Conservation (phyloP, 169 alveolate species). For the Eimeria mitis region DNA sequence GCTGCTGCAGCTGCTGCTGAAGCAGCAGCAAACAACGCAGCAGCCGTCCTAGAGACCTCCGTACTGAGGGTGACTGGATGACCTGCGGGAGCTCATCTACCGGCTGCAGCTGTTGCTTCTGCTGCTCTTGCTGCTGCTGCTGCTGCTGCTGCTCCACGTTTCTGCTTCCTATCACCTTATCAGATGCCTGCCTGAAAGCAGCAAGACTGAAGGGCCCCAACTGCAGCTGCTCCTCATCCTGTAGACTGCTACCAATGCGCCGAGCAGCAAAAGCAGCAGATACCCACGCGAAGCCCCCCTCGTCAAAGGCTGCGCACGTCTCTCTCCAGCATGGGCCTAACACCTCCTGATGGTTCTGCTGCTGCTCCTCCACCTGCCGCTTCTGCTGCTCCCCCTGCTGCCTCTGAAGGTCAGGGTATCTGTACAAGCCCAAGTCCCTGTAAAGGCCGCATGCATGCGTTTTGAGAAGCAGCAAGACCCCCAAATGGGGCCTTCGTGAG, state of each 20-base stretch:
- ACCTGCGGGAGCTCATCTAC: constrained; percentile 28
- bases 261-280: constrained; percentile 22
- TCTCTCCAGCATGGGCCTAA: constrained; percentile 53
- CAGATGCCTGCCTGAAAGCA: not conserved
- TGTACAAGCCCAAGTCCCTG: constrained; percentile 16
- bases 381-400: constrained; percentile 38
- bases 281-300: constrained; percentile 79
- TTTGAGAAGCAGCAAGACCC: constrained; percentile 38
- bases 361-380: constrained; percentile 31
- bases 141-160: constrained; percentile 13
- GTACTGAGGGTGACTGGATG: constrained; percentile 18
- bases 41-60: constrained; percentile 67
- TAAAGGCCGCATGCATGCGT: constrained; percentile 44
- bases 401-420: not conserved
- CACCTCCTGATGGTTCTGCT: not conserved
- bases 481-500: constrained; percentile 25
- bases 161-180: not conserved
- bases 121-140: not conserved
- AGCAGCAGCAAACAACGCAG: constrained; percentile 73
- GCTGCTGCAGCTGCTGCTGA: constrained; percentile 71
- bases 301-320: constrained; percentile 32
- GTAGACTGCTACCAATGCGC: not conserved
- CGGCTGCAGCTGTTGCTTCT: not conserved
- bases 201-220: constrained; percentile 34
- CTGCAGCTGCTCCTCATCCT: constrained; percentile 16